Percentiles rank a stretch among this genome's conserved stretches.
Conservation (phyloP, 306 rosid species). For the Lotus japonicus region DNA sequence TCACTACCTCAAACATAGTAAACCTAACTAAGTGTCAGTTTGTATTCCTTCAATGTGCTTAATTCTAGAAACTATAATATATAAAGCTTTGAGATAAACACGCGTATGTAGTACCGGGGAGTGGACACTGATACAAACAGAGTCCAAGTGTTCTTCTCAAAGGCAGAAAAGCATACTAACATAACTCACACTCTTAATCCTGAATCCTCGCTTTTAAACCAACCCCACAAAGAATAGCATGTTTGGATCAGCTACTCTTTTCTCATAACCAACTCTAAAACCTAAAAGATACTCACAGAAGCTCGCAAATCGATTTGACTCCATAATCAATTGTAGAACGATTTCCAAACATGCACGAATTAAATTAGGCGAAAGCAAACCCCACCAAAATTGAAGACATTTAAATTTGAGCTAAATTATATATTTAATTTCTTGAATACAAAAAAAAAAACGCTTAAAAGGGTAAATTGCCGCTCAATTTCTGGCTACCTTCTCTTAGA, state of each 20-base stretch:
- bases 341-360: not conserved
- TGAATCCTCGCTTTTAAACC: not conserved
- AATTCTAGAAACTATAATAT: too few species aligned
- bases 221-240: not conserved
- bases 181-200: not conserved
- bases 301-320: too few species aligned
- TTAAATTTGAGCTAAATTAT: slow-evolving; percentile 14
- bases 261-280: too few species aligned
- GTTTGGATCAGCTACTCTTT: too few species aligned
- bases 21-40: not conserved
- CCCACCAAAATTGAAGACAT: slow-evolving; percentile 3
- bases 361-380: not conserved
- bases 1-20: not conserved
- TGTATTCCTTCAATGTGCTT: too few species aligned
- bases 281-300: too few species aligned
- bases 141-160: not conserved
- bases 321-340: too few species aligned
- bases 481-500: not conserved
- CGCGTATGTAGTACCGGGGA: too few species aligned
- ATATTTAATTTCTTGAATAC: not conserved
- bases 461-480: not conserved
- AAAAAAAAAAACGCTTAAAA: not conserved
- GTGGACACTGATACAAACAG: too few species aligned
- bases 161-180: not conserved
- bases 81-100: too few species aligned